A percentile compares a stretch with the other conserved stretches of the same genome.
These are phyloP conservation scores for Ustilago hordei DNA, from an alignment of 1,284 basidiomycete genomes.

Conservation along the genomic window DNA sequence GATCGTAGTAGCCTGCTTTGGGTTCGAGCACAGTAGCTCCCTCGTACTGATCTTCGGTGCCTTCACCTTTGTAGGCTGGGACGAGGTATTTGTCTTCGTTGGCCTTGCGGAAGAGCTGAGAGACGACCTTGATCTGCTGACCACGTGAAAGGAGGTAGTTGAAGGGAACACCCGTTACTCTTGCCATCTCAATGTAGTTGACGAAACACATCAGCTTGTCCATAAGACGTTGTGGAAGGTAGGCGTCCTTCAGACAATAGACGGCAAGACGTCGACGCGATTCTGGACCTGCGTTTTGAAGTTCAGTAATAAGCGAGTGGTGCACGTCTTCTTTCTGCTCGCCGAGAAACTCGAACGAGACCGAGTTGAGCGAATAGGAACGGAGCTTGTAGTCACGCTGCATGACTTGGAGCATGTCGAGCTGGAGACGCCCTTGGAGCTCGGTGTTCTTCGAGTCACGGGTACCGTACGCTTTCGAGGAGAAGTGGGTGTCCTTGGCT, in stretches of 20 bases:
- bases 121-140: constrained; percentile 69
- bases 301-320: constrained; percentile 68
- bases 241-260: constrained; percentile 70
- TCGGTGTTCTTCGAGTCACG: constrained; percentile 69
- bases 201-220: constrained; percentile 70
- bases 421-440: constrained; percentile 67
- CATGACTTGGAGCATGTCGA: constrained; percentile 70
- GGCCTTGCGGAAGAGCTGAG: constrained; percentile 69
- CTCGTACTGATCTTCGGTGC: constrained; percentile 69
- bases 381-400: constrained; percentile 69
- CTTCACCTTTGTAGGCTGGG: constrained; percentile 67
- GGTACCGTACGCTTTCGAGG: constrained; percentile 69
- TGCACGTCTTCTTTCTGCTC: constrained; percentile 70
- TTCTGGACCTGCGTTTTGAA: constrained; percentile 68
- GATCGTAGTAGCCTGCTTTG: constrained; percentile 69
- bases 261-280: constrained; percentile 67
- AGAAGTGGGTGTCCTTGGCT: constrained; percentile 69
- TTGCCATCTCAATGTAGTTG: constrained; percentile 69
- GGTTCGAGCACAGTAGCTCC: constrained; percentile 69
- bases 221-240: constrained; percentile 68
- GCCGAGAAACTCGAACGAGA: constrained; percentile 68
- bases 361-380: constrained; percentile 68
- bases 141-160: constrained; percentile 69
- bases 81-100: constrained; percentile 68
- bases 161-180: constrained; percentile 69